Evolutionary conservation across 2,329 filamentous ascomycete genomes (phyloP).

Genomic region (Epichloe elymi): DNA sequence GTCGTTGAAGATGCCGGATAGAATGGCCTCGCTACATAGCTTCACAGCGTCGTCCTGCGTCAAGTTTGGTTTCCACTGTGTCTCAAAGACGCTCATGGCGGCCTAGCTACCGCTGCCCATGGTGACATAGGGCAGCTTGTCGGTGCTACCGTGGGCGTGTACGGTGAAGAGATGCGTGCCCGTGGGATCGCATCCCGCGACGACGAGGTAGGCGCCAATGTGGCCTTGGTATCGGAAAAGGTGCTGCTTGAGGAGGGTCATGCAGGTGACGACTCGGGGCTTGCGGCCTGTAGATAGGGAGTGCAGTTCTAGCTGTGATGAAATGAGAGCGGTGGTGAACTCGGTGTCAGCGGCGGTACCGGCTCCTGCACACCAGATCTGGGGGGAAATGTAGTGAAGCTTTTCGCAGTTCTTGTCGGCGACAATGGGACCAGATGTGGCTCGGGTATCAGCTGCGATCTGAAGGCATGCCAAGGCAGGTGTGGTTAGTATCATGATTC

Average conservation of each 20-base stretch:
- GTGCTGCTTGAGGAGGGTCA: constrained; percentile 99
- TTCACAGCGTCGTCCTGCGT: constrained; percentile 70
- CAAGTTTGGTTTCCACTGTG: constrained; percentile 74
- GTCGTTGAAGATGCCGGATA: constrained; percentile 98
- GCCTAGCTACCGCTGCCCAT: constrained; percentile 96
- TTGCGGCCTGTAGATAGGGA: constrained; percentile 91
- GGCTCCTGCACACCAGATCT: constrained; percentile 98
- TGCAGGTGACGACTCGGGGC: constrained; percentile 94
- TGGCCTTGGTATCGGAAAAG: constrained; percentile 97
- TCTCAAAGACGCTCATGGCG: constrained; percentile 97
- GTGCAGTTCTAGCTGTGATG: constrained; percentile 96
- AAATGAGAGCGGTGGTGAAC: constrained; percentile 97
- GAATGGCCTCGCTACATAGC: constrained; percentile 73
- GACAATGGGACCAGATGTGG: constrained; percentile 93
- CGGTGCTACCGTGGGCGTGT: constrained; percentile 93
- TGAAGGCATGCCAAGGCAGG: constrained; percentile 18
- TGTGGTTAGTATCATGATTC: neutral
- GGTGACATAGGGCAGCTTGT: constrained; percentile 98
- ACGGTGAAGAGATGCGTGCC: constrained; percentile 94
- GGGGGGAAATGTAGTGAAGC: constrained; percentile 97
- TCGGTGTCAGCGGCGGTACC: constrained; percentile 97
- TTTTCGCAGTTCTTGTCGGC: constrained; percentile 99
- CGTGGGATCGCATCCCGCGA: constrained; percentile 92
- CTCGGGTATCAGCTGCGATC: constrained; percentile 97
- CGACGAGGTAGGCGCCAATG: constrained; percentile 94